Conservation (phyloP, 345 rosid genomes). For the Populus alba region DNA sequence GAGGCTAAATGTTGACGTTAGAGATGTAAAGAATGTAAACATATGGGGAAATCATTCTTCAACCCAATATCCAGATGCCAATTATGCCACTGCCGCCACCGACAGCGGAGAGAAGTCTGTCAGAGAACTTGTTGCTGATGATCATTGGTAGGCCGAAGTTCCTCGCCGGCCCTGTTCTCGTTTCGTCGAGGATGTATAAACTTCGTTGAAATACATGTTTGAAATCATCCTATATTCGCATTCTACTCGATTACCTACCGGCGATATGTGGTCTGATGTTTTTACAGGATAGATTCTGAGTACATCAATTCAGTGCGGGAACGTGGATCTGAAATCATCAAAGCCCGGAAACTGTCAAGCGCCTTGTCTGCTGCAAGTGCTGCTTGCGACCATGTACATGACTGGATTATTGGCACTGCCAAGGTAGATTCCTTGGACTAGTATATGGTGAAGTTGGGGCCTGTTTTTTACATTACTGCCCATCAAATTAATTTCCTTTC, state of each 20-base stretch:
- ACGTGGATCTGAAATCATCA: conserved; percentile 64
- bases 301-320: conserved; percentile 57
- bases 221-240: too few relatives aligned
- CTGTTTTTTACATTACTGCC: too few relatives aligned
- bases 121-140: conserved; percentile 48
- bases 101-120: conserved; percentile 39
- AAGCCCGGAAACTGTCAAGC: conserved; percentile 63
- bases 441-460: too few relatives aligned
- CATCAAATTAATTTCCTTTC: not conserved
- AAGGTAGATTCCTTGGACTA: conserved; percentile 31
- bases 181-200: not conserved
- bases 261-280: too few relatives aligned
- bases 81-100: conserved; percentile 50
- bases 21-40: conserved; percentile 61
- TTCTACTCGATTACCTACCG: too few relatives aligned
- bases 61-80: conserved; percentile 81
- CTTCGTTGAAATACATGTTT: too few relatives aligned
- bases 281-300: conserved; percentile 48
- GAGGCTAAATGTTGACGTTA: conserved; percentile 49
- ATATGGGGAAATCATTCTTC: conserved; percentile 94
- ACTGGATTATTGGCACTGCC: conserved; percentile 80
- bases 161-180: not conserved
- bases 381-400: conserved; percentile 79
- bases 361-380: conserved; percentile 83
- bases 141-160: conserved; percentile 42